Percentiles rank a stretch among this genome's conserved stretches.
Evolutionary conservation across 805 yeast species (phyloP).

Genomic region (Ogataea nonfermentans): DNA sequence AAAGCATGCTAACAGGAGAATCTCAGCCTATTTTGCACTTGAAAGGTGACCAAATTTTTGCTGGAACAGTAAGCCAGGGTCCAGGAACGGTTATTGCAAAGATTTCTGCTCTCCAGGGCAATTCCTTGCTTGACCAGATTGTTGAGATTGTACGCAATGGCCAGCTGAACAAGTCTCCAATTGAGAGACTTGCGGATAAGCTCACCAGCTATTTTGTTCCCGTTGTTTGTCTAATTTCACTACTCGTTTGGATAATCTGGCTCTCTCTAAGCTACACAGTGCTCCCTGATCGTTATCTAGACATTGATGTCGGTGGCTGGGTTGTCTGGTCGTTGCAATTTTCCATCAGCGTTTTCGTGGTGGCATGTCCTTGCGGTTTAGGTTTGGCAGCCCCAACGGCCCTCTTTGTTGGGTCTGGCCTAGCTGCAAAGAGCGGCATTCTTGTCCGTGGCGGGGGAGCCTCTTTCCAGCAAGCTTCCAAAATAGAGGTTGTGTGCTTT

Average conservation of each 20-base stretch:
- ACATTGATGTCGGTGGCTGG: conserved; percentile 73
- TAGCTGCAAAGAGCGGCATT: conserved; percentile 75
- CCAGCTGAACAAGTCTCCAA: conserved; percentile 68
- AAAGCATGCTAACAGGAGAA: conserved; percentile 63
- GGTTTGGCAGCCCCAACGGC: conserved; percentile 88
- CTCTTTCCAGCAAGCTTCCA: conserved; percentile 76
- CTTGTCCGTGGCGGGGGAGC: conserved; percentile 80
- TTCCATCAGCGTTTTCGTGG: conserved; percentile 75
- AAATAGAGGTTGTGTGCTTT: conserved; percentile 61
- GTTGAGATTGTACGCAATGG: conserved; percentile 71
- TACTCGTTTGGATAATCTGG: conserved; percentile 71
- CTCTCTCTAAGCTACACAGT: conserved; percentile 53
- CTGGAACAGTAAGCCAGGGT: conserved; percentile 72
- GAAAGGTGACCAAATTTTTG: conserved; percentile 64
- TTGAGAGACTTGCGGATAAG: conserved; percentile 66
- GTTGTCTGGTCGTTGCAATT: conserved; percentile 74
- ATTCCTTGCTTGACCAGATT: conserved; percentile 67
- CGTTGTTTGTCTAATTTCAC: conserved; percentile 55
- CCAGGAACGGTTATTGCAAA: conserved; percentile 51
- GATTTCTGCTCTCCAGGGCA: conserved; percentile 57
- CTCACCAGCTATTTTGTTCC: conserved; percentile 76
- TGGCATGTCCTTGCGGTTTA: conserved; percentile 85
- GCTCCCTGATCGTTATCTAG: conserved; percentile 55
- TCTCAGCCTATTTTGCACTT: conserved; percentile 55
- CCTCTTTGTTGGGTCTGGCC: conserved; percentile 71